A percentile compares a stretch with the other conserved stretches of the same genome.
Conservation (phyloP, 805 yeast species). For the Lipomyces mesembrius region DNA sequence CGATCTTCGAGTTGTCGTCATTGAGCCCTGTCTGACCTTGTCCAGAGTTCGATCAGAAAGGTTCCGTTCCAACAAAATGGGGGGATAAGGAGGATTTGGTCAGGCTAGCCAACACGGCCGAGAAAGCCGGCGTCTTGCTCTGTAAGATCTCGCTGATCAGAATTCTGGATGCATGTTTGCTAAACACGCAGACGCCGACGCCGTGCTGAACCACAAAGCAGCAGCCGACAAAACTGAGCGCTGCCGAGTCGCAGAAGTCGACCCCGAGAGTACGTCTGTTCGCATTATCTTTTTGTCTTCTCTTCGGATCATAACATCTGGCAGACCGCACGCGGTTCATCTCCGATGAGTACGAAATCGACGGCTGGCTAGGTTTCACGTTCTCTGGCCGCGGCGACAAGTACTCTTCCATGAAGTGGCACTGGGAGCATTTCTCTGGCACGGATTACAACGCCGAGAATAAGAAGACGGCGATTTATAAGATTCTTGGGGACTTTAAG, state of each 20-base stretch:
- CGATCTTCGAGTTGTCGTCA: background rate
- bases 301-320: background rate
- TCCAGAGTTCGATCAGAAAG: slow-evolving; percentile 35
- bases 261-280: slow-evolving; percentile 18
- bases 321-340: slow-evolving; percentile 29
- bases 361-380: slow-evolving; percentile 37
- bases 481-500: slow-evolving; percentile 32
- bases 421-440: slow-evolving; percentile 37
- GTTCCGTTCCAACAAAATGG: slow-evolving; percentile 32
- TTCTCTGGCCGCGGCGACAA: slow-evolving; percentile 36
- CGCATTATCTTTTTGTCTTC: background rate
- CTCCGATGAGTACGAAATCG: slow-evolving; percentile 31
- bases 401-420: slow-evolving; percentile 34
- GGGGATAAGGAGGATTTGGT: slow-evolving; percentile 30
- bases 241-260: slow-evolving; percentile 32
- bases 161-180: background rate
- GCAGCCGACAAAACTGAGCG: slow-evolving; percentile 33
- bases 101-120: slow-evolving; percentile 20
- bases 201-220: slow-evolving; percentile 36
- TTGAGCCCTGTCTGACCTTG: background rate
- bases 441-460: slow-evolving; percentile 33
- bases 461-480: slow-evolving; percentile 33
- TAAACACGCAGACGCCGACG: slow-evolving; percentile 18
- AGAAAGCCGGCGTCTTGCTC: slow-evolving; percentile 11
- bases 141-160: slow-evolving; percentile 8